A percentile compares a stretch with the other conserved stretches of the same genome.
Conservation (phyloP, 441 rosid genomes). For the Adansonia madagascariensis region DNA sequence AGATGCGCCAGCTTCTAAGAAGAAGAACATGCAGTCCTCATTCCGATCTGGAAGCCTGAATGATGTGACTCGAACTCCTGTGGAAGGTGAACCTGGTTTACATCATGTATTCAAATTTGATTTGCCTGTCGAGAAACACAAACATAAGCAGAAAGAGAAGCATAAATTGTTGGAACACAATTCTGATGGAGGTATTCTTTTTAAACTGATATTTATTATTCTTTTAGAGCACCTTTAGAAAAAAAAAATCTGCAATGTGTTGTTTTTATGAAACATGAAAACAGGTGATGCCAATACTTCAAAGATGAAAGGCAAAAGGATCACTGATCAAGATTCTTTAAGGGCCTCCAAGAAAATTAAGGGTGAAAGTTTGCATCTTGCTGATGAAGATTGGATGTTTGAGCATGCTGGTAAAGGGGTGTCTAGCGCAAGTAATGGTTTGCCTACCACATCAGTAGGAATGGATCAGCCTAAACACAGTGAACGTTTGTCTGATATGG, state of each 20-base stretch:
- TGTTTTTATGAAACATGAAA: slow-evolving; percentile 36
- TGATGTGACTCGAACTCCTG: slow-evolving; percentile 46
- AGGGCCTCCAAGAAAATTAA: slow-evolving; percentile 70
- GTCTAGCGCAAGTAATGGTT: slow-evolving; percentile 56
- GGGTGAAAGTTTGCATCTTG: slow-evolving; percentile 46
- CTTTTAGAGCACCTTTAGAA: slow-evolving; percentile 19
- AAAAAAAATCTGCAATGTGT: slow-evolving; percentile 29
- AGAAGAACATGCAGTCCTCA: slow-evolving; percentile 45
- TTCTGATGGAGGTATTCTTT: slow-evolving; percentile 74
- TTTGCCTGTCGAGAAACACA: slow-evolving; percentile 51
- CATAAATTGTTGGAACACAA: slow-evolving; percentile 50
- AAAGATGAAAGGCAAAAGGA: slow-evolving; percentile 67
- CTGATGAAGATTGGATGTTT: slow-evolving; percentile 53
- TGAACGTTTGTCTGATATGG: slow-evolving; percentile 43
- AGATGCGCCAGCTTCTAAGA: slow-evolving; percentile 44
- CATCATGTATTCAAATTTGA: slow-evolving; percentile 43
- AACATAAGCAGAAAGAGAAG: slow-evolving; percentile 64
- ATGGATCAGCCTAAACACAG: slow-evolving; percentile 47
- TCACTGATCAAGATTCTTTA: slow-evolving; percentile 49
- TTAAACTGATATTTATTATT: slow-evolving; percentile 33
- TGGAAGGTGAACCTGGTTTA: slow-evolving; percentile 45
- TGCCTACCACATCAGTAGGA: slow-evolving; percentile 46
- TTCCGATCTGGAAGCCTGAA: slow-evolving; percentile 40
- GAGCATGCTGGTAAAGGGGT: slow-evolving; percentile 51
- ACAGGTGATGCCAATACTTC: slow-evolving; percentile 58